Percentiles rank a stretch among this genome's conserved stretches.
Evolutionary conservation across 176 grass and related monocot species (phyloP).

Genomic region (Saccharum spontaneum): DNA sequence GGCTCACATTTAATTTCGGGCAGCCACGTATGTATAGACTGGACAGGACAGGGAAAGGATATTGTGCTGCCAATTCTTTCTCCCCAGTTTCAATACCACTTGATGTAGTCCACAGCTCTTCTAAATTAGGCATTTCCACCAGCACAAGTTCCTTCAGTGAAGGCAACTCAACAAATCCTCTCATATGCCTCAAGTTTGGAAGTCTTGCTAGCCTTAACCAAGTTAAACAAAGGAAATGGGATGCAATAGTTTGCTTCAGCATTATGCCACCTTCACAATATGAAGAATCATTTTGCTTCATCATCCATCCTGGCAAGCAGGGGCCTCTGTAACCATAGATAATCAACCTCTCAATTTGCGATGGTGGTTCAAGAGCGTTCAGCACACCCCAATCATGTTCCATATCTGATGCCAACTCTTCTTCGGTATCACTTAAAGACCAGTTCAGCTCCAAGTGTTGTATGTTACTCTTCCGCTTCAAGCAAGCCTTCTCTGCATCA

Average conservation of each 20-base stretch:
- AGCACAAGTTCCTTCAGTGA: neutral
- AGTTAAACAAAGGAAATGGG: neutral
- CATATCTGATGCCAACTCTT: neutral
- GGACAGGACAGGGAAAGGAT: neutral
- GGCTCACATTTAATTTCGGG: neutral
- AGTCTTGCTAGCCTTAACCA: neutral
- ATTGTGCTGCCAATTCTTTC: neutral
- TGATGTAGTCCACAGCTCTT: neutral
- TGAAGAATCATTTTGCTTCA: neutral
- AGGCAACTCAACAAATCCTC: neutral
- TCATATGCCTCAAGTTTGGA: neutral
- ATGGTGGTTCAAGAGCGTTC: neutral
- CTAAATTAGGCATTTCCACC: neutral
- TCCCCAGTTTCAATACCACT: neutral
- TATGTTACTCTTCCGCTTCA: neutral
- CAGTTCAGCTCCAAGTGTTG: neutral
- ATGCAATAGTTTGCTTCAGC: neutral
- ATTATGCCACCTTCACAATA: neutral
- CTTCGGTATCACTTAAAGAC: neutral
- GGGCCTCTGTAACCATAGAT: neutral
- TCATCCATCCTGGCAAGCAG: neutral
- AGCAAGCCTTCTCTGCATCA: neutral
- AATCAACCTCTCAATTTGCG: neutral
- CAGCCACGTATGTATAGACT: rapidly evolving
- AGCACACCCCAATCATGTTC: no score